A percentile compares a stretch with the other conserved stretches of the same genome.
phyloP scores from a whole-genome alignment of 169 alveolate species.

The Eimeria necatrix region DNA sequence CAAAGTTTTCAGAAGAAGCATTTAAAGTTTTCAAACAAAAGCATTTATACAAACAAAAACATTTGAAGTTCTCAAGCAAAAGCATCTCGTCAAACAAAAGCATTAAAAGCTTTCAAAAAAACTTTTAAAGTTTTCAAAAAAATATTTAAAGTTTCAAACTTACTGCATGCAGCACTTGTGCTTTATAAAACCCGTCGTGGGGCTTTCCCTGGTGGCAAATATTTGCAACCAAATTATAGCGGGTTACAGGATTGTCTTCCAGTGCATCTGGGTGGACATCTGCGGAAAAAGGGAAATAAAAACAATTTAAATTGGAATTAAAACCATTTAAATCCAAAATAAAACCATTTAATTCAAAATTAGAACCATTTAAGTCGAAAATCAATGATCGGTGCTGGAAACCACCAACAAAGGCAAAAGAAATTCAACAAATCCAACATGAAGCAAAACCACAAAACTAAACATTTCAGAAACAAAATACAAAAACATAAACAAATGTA shows the following conservation, averaged over 20 bases:
- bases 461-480: neutral
- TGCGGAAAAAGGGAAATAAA: neutral
- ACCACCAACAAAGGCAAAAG: neutral
- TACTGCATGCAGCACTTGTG: conserved; percentile 90
- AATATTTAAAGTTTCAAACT: neutral
- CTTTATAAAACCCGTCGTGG: conserved; percentile 95
- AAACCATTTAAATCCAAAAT: neutral
- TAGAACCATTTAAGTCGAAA: neutral
- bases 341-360: neutral
- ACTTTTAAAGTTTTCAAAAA: no score
- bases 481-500: no score
- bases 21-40: no score
- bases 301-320: no score
- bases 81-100: no score
- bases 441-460: neutral
- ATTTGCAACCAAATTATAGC: conserved; percentile 95
- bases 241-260: conserved; percentile 88
- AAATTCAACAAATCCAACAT: no score
- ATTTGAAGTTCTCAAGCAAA: no score
- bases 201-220: conserved; percentile 98
- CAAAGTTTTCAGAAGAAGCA: no score
- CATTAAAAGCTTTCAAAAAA: no score
- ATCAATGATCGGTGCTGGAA: neutral
- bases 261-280: conserved; percentile 88
- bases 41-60: no score